phyloP scores from a whole-genome alignment of 2,329 filamentous ascomycete genomes.

The Setomelanomma holmii region DNA sequence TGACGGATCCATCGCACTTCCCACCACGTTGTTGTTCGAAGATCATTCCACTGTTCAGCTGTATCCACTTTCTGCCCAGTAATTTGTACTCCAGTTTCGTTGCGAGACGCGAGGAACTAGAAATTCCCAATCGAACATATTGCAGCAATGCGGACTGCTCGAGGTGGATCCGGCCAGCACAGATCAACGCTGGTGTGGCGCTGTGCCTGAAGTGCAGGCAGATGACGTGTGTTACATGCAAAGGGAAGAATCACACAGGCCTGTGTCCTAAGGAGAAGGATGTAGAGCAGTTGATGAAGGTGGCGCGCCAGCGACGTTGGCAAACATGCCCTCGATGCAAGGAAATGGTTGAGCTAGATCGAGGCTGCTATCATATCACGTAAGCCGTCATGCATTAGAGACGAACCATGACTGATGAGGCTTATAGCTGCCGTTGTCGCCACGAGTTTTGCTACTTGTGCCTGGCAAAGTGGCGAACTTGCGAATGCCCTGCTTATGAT shows the following conservation, averaged over 20 bases:
- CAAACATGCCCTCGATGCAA: conserved; percentile 21
- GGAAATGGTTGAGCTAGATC: conserved; percentile 19
- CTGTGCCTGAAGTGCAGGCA: conserved; percentile 9
- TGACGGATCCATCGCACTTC: conserved; percentile 23
- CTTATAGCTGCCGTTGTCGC: conserved; percentile 56
- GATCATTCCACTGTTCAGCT: conserved; percentile 15
- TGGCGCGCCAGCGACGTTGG: conserved; percentile 18
- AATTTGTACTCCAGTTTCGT: conserved; percentile 7
- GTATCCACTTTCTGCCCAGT: conserved; percentile 7
- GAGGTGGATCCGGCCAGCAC: conserved; percentile 14
- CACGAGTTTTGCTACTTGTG: conserved; percentile 75
- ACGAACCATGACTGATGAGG: neutral
- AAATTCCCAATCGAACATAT: conserved; percentile 17
- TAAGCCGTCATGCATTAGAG: too few relatives aligned
- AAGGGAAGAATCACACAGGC: conserved; percentile 10
- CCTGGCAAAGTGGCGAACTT: conserved; percentile 51
- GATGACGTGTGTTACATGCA: conserved; percentile 17
- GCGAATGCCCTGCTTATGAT: conserved; percentile 11
- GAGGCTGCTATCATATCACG: conserved; percentile 25
- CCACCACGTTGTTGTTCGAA: conserved; percentile 28
- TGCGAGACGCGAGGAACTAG: conserved; percentile 17
- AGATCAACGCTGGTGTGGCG: conserved; percentile 11
- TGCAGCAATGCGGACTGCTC: conserved; percentile 18
- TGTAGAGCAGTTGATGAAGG: conserved; percentile 10
- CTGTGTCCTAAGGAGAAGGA: conserved; percentile 18